These are phyloP conservation scores for Drosera capensis DNA, from an alignment of 148 eudicot species.

Conservation along the genomic window DNA sequence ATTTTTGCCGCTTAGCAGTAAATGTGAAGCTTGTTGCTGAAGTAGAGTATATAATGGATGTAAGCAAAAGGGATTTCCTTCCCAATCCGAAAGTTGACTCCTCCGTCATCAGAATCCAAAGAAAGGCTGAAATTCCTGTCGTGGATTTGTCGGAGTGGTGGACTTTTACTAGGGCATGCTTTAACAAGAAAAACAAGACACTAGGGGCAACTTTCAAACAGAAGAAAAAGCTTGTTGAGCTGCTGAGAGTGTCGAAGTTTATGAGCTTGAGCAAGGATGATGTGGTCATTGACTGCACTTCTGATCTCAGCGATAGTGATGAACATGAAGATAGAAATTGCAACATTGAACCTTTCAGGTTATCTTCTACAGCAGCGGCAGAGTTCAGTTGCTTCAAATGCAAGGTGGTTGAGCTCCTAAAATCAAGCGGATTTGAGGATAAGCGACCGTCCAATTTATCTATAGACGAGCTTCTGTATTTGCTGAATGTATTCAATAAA, in stretches of 20 bases:
- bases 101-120: constrained; percentile 56
- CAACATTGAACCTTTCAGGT: background rate
- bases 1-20: constrained; percentile 74
- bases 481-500: constrained; percentile 58
- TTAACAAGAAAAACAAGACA: constrained; percentile 87
- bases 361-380: background rate
- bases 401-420: constrained; percentile 40
- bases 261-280: constrained; percentile 10
- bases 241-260: constrained; percentile 34
- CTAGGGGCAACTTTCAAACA: constrained; percentile 84
- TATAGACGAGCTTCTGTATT: constrained; percentile 40
- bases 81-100: constrained; percentile 90
- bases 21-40: constrained; percentile 74
- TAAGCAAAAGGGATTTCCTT: constrained; percentile 74
- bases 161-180: constrained; percentile 77
- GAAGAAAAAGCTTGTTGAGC: constrained; percentile 68
- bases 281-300: background rate
- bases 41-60: constrained; percentile 72
- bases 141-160: constrained; percentile 82
- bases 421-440: constrained; percentile 53
- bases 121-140: constrained; percentile 41
- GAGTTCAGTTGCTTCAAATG: constrained; percentile 34
- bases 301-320: constrained; percentile 11
- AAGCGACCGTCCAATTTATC: constrained; percentile 90
- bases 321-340: constrained; percentile 13